Evolutionary conservation across 176 grass and related monocot genomes (phyloP).

Genomic region (Eragrostis curvula): DNA sequence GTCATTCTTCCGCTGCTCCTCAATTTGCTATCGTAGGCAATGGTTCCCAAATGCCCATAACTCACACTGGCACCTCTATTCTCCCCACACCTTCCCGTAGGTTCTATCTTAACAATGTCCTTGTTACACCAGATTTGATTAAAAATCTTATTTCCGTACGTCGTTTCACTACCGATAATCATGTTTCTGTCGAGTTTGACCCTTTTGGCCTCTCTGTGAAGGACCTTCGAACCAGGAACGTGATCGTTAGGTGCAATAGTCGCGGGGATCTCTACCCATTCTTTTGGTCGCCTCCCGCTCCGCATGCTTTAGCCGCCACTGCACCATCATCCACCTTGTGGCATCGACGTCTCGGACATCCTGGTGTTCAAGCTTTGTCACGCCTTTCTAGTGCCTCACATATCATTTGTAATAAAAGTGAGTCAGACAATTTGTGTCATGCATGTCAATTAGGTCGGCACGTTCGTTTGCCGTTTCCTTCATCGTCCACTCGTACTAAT

Average conservation of each 20-base stretch:
- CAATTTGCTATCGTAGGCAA: neutral
- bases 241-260: neutral
- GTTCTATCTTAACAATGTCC: no score
- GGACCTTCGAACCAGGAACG: neutral
- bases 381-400: neutral
- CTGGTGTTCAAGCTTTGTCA: neutral
- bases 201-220: no score
- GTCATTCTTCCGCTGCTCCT: neutral
- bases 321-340: neutral
- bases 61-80: neutral
- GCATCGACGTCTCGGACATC: neutral
- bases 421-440: neutral
- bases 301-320: neutral
- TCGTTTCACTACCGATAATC: no score
- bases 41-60: neutral
- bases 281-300: neutral
- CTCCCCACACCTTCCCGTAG: no score
- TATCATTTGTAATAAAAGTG: neutral
- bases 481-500: neutral
- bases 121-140: no score
- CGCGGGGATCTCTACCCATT: neutral
- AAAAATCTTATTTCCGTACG: no score
- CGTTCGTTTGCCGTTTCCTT: neutral
- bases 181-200: no score
- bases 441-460: neutral